Percentiles rank a stretch among this genome's conserved stretches.
Conservation (phyloP, 495 filamentous ascomycete species). For the Talaromyces ruber region DNA sequence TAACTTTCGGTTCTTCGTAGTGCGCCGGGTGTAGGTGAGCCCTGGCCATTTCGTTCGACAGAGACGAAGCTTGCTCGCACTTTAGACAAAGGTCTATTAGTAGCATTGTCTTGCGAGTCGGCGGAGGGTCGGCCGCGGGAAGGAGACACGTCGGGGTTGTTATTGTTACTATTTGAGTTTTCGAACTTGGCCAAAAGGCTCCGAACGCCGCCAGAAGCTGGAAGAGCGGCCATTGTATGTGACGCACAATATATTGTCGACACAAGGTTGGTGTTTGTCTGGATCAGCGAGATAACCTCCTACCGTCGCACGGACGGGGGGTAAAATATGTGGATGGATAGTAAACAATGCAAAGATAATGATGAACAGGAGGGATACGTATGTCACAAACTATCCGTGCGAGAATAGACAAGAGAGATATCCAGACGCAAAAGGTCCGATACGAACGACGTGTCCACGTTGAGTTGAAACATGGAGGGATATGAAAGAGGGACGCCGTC, state of each 20-base stretch:
- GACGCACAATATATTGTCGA: background rate
- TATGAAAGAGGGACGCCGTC: background rate
- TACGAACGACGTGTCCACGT: slow-evolving; percentile 2
- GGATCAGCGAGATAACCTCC: background rate
- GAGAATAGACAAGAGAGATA: background rate
- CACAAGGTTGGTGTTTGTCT: background rate
- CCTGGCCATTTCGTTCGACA: slow-evolving; percentile 45
- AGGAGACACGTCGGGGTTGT: slow-evolving; percentile 46
- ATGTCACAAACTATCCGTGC: background rate
- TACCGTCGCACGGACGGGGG: slow-evolving; percentile 5
- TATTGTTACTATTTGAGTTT: slow-evolving; percentile 48
- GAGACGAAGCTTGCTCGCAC: slow-evolving; percentile 79
- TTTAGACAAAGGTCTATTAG: slow-evolving; percentile 59
- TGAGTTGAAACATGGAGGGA: background rate
- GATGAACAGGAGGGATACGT: background rate
- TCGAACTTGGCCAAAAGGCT: slow-evolving; percentile 89
- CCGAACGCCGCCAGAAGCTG: slow-evolving; percentile 47
- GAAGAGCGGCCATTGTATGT: slow-evolving; percentile 37
- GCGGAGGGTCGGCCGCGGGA: slow-evolving; percentile 69
- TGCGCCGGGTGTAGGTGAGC: slow-evolving; percentile 2
- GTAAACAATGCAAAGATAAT: background rate
- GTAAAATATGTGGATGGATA: background rate
- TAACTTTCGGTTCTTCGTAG: slow-evolving; percentile 5
- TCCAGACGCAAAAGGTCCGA: background rate
- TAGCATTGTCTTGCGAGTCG: slow-evolving; percentile 32